Evolutionary conservation across 2,329 filamentous ascomycete species (phyloP).

Genomic region (Alternaria sp.): DNA sequence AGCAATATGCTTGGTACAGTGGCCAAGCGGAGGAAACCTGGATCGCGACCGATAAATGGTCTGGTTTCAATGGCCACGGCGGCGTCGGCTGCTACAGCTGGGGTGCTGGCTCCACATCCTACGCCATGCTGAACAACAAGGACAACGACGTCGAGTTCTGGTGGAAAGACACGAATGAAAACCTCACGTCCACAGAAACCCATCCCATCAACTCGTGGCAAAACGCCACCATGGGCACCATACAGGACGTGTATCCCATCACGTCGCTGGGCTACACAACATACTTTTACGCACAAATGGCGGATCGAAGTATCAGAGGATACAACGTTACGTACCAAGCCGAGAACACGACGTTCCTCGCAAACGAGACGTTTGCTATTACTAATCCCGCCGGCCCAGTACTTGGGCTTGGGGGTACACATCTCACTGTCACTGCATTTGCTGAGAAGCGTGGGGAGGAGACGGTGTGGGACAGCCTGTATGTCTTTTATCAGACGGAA

Average conservation of each 20-base stretch:
- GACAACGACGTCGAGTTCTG: slow-evolving; percentile 50
- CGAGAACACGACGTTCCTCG: slow-evolving; percentile 47
- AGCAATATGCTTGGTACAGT: slow-evolving; percentile 51
- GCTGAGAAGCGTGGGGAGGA: slow-evolving; percentile 22
- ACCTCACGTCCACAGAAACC: slow-evolving; percentile 24
- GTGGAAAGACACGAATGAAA: slow-evolving; percentile 54
- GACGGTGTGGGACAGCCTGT: slow-evolving; percentile 34
- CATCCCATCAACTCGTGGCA: slow-evolving; percentile 52
- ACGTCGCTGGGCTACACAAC: slow-evolving; percentile 52
- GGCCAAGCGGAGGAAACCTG: slow-evolving; percentile 44
- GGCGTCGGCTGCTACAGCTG: slow-evolving; percentile 55
- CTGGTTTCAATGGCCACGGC: slow-evolving; percentile 51
- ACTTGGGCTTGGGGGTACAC: slow-evolving; percentile 47
- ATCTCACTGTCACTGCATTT: slow-evolving; percentile 48
- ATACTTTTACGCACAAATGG: slow-evolving; percentile 52
- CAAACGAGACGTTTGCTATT: slow-evolving; percentile 42
- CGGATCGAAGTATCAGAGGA: slow-evolving; percentile 45
- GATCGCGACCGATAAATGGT: slow-evolving; percentile 42
- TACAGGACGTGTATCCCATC: slow-evolving; percentile 47
- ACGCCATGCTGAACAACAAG: slow-evolving; percentile 53
- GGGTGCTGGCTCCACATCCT: slow-evolving; percentile 48
- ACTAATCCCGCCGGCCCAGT: slow-evolving; percentile 33
- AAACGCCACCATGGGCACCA: slow-evolving; percentile 35
- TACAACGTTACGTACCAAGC: slow-evolving; percentile 49
- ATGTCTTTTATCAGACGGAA: slow-evolving; percentile 41